These are phyloP conservation scores for Epichloe aotearoae DNA, from an alignment of 2,329 filamentous ascomycete species.

Conservation along the genomic window DNA sequence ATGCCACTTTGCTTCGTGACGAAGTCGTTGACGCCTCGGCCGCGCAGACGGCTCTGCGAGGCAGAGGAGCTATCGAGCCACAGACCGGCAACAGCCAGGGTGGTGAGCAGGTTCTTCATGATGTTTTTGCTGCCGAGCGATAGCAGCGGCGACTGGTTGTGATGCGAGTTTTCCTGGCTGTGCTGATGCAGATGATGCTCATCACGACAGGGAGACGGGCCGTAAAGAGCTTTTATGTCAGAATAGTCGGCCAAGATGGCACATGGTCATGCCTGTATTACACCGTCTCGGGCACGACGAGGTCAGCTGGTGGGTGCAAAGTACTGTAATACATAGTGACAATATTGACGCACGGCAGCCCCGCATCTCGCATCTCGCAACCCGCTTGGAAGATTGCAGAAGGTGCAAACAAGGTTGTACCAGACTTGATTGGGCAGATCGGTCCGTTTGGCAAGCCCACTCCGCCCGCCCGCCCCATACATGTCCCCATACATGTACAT, in stretches of 20 bases:
- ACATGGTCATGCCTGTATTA: neutral
- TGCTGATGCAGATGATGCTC: neutral
- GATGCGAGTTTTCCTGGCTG: neutral
- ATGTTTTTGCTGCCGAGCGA: slow-evolving; percentile 1
- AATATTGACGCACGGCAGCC: neutral
- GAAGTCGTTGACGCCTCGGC: slow-evolving; percentile 11
- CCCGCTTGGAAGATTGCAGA: neutral
- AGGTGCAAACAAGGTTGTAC: neutral
- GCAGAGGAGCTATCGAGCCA: slow-evolving; percentile 1
- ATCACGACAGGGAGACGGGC: neutral
- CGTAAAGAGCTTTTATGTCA: neutral
- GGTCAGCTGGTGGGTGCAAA: neutral
- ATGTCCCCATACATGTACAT: no score
- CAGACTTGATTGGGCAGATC: neutral
- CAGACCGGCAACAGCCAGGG: neutral
- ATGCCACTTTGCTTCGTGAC: slow-evolving; percentile 8
- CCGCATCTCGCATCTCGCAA: neutral
- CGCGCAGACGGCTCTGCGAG: slow-evolving; percentile 9
- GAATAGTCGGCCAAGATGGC: neutral
- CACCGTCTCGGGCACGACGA: neutral
- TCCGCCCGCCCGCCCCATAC: neutral
- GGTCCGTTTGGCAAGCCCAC: neutral
- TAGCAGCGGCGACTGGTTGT: neutral
- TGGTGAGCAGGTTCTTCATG: slow-evolving; percentile 1
- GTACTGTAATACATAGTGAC: no score